phyloP scores from a whole-genome alignment of 106 monocot species.

The Dioscorea alata region DNA sequence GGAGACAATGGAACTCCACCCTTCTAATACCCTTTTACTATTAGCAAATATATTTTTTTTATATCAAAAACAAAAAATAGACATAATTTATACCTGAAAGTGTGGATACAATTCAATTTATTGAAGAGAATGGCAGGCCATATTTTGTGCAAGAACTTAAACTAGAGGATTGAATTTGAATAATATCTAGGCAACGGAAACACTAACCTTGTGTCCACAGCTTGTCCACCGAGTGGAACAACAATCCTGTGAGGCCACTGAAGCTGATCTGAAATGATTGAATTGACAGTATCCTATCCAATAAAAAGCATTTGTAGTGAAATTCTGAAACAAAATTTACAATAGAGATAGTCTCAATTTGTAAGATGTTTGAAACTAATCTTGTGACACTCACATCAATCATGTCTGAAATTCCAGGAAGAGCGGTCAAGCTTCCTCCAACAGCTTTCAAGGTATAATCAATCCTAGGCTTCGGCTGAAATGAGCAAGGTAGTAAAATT shows the following conservation, averaged over 20 bases:
- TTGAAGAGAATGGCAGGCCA: too few relatives aligned
- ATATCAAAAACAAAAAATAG: too few relatives aligned
- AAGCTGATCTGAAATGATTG: conserved; percentile 83
- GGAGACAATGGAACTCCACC: too few relatives aligned
- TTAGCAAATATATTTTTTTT: too few relatives aligned
- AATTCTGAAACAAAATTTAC: too few relatives aligned
- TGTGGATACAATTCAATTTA: too few relatives aligned
- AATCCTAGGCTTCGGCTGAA: conserved; percentile 91
- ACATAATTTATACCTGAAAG: too few relatives aligned
- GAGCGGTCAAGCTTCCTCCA: conserved; percentile 92
- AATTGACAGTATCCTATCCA: conserved; percentile 70
- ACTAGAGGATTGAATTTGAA: too few relatives aligned
- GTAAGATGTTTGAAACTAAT: too few relatives aligned
- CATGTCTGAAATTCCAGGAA: conserved; percentile 97
- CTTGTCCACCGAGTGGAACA: conserved; percentile 86
- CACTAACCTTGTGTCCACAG: conserved; percentile 72
- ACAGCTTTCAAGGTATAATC: conserved; percentile 93
- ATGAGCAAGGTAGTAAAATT: background rate
- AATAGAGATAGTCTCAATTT: too few relatives aligned
- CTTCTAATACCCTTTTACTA: too few relatives aligned
- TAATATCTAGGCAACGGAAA: background rate
- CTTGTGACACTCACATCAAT: conserved; percentile 59
- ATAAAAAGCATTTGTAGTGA: background rate
- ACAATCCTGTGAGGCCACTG: conserved; percentile 98
- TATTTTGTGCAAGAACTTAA: too few relatives aligned